phyloP scores from a whole-genome alignment of 2,329 filamentous ascomycete genomes.

The Ceratocystis destructans region DNA sequence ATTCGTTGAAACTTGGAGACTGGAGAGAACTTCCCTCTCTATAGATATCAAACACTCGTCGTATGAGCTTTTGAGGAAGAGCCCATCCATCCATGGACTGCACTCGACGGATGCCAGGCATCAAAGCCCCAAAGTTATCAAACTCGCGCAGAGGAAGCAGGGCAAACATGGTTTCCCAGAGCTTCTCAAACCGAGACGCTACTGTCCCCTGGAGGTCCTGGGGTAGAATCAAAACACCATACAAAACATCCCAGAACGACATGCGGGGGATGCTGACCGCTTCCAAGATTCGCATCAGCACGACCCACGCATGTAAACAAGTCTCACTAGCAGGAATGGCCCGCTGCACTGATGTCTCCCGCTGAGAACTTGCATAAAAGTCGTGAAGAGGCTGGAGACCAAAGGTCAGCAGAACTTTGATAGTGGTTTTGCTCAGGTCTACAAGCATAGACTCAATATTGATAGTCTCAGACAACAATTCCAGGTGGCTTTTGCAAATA shows the following conservation, averaged over 20 bases:
- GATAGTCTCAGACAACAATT: constrained; percentile 28
- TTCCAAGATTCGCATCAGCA: constrained; percentile 41
- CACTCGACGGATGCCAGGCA: constrained; percentile 26
- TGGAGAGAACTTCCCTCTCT: constrained; percentile 39
- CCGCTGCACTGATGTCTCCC: constrained; percentile 32
- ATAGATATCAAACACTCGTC: constrained; percentile 45
- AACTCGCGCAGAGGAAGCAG: constrained; percentile 49
- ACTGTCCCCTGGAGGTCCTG: constrained; percentile 30
- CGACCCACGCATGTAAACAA: constrained; percentile 42
- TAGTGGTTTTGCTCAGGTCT: constrained; percentile 28
- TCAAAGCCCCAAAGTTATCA: constrained; percentile 38
- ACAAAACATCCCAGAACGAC: constrained; percentile 48
- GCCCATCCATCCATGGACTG: constrained; percentile 41
- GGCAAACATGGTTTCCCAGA: constrained; percentile 47
- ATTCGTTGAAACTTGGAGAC: constrained; percentile 49
- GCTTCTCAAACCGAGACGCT: constrained; percentile 34
- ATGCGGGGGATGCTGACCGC: constrained; percentile 36
- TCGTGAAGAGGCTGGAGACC: constrained; percentile 33
- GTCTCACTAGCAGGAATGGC: constrained; percentile 38
- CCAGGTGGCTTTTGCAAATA: constrained; percentile 30
- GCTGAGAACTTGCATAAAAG: constrained; percentile 37
- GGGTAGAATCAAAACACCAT: constrained; percentile 30
- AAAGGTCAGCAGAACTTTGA: constrained; percentile 30
- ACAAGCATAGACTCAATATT: constrained; percentile 38
- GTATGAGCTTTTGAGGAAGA: constrained; percentile 43